Evolutionary conservation across 495 filamentous ascomycete species (phyloP).

Genomic region (Xylaria nigripes): DNA sequence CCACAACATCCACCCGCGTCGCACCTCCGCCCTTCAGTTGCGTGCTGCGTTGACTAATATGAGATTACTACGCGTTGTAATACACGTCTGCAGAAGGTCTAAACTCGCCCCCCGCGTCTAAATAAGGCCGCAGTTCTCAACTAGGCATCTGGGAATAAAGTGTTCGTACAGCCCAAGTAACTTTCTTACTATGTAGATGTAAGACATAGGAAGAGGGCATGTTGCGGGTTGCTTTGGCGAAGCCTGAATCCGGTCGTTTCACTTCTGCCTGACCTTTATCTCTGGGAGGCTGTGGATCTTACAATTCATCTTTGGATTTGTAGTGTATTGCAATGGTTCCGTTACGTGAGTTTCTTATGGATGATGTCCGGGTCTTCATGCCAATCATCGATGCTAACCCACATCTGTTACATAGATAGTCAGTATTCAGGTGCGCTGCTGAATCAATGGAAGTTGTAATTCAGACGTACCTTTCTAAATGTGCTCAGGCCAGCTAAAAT

Average conservation of each 20-base stretch:
- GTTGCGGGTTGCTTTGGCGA: background rate
- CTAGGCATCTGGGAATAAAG: background rate
- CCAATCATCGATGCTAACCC: constrained; percentile 98
- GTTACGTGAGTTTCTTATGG: constrained; percentile 86
- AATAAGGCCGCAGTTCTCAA: background rate
- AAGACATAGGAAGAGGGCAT: background rate
- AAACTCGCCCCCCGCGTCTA: background rate
- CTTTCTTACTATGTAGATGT: background rate
- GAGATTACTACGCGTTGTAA: background rate
- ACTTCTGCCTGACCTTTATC: background rate
- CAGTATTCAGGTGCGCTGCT: background rate
- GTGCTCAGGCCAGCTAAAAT: constrained; percentile 96
- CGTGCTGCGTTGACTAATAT: background rate
- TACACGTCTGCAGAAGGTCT: background rate
- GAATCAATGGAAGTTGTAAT: background rate
- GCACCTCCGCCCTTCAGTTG: background rate
- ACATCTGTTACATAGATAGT: constrained; percentile 60
- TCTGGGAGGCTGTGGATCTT: background rate
- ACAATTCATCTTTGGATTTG: background rate
- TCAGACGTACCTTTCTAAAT: constrained; percentile 77
- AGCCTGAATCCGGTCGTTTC: background rate
- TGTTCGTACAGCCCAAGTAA: background rate
- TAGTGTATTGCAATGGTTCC: background rate
- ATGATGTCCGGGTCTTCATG: constrained; percentile 99
- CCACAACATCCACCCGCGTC: background rate